Evolutionary conservation across 106 monocot genomes (phyloP).

Genomic region (Triglochin maritima): DNA sequence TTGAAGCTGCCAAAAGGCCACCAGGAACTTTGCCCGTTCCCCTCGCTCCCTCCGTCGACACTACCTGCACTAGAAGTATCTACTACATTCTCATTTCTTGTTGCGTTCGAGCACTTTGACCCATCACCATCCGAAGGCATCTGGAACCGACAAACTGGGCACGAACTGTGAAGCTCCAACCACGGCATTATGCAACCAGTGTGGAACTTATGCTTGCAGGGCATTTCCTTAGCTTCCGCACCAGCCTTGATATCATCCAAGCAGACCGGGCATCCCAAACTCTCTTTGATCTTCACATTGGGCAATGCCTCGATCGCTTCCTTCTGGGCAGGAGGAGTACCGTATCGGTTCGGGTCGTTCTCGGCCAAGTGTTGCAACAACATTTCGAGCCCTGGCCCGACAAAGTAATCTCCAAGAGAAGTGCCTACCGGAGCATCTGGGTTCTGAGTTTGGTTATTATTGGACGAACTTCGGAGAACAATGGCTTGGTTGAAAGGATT

Average conservation of each 20-base stretch:
- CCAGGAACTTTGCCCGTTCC: slow-evolving; percentile 29
- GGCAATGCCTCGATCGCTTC: slow-evolving; percentile 59
- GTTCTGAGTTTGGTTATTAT: slow-evolving; percentile 5
- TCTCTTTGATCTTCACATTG: slow-evolving; percentile 45
- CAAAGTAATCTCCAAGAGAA: slow-evolving; percentile 48
- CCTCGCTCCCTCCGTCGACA: not conserved
- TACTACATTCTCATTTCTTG: not conserved
- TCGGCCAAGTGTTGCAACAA: slow-evolving; percentile 70
- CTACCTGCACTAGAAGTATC: not conserved
- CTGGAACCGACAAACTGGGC: slow-evolving; percentile 79
- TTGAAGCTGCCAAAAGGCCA: slow-evolving; percentile 36
- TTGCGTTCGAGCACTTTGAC: slow-evolving; percentile 14
- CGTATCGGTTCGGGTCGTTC: slow-evolving; percentile 53
- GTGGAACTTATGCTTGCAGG: slow-evolving; percentile 73
- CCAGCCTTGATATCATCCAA: slow-evolving; percentile 62
- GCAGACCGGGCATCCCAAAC: slow-evolving; percentile 50
- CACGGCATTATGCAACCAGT: slow-evolving; percentile 61
- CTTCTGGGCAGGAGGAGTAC: slow-evolving; percentile 64
- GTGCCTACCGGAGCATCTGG: slow-evolving; percentile 7
- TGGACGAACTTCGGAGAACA: slow-evolving; percentile 22
- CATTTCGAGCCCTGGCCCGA: slow-evolving; percentile 44
- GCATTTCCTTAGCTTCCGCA: slow-evolving; percentile 52
- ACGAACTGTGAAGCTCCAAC: slow-evolving; percentile 79
- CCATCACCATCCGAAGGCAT: slow-evolving; percentile 32
- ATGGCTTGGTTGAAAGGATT: slow-evolving; percentile 38